Evolutionary conservation across 2,329 filamentous ascomycete genomes (phyloP), one percentile per base, ranked within the genome.

Genomic region (Scortechinia acanthostroma): DNA sequence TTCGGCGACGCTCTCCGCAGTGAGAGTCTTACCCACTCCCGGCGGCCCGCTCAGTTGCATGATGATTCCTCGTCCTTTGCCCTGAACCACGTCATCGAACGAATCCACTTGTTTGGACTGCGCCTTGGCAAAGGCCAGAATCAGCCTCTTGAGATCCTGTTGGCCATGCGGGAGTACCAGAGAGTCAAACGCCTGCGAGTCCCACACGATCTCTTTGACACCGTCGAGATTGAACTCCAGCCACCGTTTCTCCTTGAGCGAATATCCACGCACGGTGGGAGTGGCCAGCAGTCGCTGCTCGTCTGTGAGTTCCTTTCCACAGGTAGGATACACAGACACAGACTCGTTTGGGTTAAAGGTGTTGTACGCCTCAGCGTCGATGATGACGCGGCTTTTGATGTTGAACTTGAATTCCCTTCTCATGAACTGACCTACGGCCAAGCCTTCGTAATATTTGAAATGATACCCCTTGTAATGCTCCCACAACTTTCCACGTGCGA

Each of bases 301-400:
- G 43, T 49, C 43, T 30, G 43, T 22, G 16, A 68, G 52, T 6
- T 49, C 45, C 3, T 47, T 47, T 20, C 45, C 45, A 3, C 49
- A 42, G 2, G 46, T 21, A 4, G 21, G 43, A n/a, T 46, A 42
- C 42, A 55, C 45, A 1, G 14, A 15, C 5, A 59, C 45, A 0
- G 59, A 52, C 17, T 57, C 50, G 47, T 65, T 59, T 0, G 71
- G 66, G 28, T 72, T 65, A 55, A 73, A 75, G 2, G 53, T 56
- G 33, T 65, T 67, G 54, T 61, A 76, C 28, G 70, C 72, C 23
- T 71, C 65, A 0, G 66, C 65, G 48, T 77, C 74, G 42, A 77
- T 69, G 35, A 77, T 65, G 21, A 77, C 66, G 17, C 71, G 63
- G 22, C 69, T 68, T 47, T 70, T 70, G 48, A 74, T 55, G 47